Evolutionary conservation across 192 early-diverging fungal genomes (phyloP).

Genomic region (Umbelopsis sp.): DNA sequence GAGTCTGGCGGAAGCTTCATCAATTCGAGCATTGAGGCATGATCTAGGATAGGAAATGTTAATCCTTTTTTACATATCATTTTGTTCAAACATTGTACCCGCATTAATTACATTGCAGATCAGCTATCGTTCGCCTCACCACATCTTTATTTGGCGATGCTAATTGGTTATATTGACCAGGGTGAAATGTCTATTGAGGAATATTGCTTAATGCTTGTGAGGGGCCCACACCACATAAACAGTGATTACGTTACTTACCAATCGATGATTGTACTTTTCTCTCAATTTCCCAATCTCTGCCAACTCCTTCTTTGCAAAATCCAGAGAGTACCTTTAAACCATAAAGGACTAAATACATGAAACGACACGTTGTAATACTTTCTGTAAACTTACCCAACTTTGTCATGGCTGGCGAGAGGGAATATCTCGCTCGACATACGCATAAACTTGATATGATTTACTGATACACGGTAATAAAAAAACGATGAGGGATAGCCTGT

Average conservation of each 20-base stretch:
- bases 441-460: constrained; percentile 51
- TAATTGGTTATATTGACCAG: constrained; percentile 53
- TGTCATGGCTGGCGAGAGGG: constrained; percentile 50
- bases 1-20: constrained; percentile 47
- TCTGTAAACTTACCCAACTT: constrained; percentile 39
- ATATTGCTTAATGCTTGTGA: not conserved
- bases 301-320: constrained; percentile 44
- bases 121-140: constrained; percentile 38
- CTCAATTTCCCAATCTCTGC: constrained; percentile 40
- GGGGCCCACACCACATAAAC: not conserved
- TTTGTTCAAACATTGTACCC: too few species aligned
- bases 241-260: constrained; percentile 21
- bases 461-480: too few species aligned
- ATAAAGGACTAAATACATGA: too few species aligned
- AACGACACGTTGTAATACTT: not conserved
- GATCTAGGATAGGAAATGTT: constrained; percentile 21
- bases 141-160: constrained; percentile 41
- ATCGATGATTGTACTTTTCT: constrained; percentile 43
- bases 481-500: not conserved
- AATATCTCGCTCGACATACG: constrained; percentile 51
- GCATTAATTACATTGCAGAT: constrained; percentile 31
- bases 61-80: not conserved
- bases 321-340: constrained; percentile 29
- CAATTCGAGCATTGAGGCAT: constrained; percentile 48
- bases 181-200: constrained; percentile 45